Evolutionary conservation across 768 basidiomycete genomes (phyloP).

Genomic region (Multifurca ochricompacta): DNA sequence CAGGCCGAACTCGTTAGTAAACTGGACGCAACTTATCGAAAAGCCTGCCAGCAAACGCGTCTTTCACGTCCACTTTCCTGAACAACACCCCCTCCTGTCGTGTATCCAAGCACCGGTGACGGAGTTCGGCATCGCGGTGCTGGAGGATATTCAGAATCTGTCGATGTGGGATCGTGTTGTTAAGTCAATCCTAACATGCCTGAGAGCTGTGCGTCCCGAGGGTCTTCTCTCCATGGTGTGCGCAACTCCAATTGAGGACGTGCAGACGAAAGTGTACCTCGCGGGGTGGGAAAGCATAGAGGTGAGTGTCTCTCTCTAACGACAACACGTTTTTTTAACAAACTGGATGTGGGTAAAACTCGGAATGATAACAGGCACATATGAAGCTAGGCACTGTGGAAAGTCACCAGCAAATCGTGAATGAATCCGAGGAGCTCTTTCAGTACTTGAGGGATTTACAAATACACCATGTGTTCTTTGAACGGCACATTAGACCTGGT

Average conservation of each 20-base stretch:
- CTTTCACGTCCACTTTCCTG: background rate
- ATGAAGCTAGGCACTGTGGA: background rate
- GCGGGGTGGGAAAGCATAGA: background rate
- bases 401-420: background rate
- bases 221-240: background rate
- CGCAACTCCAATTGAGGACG: background rate
- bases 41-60: background rate
- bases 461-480: background rate
- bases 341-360: background rate
- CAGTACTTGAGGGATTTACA: background rate
- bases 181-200: background rate
- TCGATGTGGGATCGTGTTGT: background rate
- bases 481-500: background rate
- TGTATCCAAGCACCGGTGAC: constrained; percentile 3
- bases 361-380: background rate
- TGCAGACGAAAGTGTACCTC: background rate
- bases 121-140: background rate
- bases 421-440: background rate
- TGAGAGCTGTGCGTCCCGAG: background rate
- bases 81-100: background rate
- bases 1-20: background rate
- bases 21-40: background rate
- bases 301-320: background rate
- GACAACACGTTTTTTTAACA: background rate
- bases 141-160: background rate